Percentiles rank a stretch among this genome's conserved stretches.
phyloP scores from a whole-genome alignment of 441 rosid species.

The Jatropha podagrica region DNA sequence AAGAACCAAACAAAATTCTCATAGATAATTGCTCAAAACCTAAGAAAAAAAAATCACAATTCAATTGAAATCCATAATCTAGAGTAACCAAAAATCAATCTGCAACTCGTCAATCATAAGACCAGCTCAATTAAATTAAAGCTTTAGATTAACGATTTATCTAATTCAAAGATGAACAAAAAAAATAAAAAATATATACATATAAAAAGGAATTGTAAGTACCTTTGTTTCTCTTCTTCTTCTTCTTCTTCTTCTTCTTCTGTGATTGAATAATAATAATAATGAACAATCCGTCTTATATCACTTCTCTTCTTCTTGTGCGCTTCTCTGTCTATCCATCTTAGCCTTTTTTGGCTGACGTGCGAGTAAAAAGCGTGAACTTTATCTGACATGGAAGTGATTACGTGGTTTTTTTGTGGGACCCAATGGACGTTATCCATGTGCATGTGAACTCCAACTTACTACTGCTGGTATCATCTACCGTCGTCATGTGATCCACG shows the following conservation, averaged over 20 bases:
- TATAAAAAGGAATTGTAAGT: neutral
- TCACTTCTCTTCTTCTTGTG: neutral
- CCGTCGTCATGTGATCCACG: constrained; percentile 30
- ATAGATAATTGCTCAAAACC: neutral
- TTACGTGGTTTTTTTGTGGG: constrained; percentile 37
- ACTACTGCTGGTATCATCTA: neutral
- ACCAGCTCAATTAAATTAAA: neutral
- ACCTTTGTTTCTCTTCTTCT: neutral
- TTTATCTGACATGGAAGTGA: constrained; percentile 49
- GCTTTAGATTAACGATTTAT: too few species aligned
- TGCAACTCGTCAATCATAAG: neutral
- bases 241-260: neutral
- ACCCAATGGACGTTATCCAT: constrained; percentile 39
- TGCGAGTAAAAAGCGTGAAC: constrained; percentile 30
- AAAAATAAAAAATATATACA: neutral
- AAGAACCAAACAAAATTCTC: neutral
- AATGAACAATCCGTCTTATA: too few species aligned
- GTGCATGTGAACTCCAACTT: constrained; percentile 36
- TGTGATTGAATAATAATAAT: too few species aligned
- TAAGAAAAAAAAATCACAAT: neutral
- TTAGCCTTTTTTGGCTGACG: constrained; percentile 34
- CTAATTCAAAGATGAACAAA: too few species aligned
- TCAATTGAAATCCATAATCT: neutral
- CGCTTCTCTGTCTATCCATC: constrained; percentile 8
- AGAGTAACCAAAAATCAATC: neutral